Conservation (phyloP, 164 flowering plant species). For the Taxillus chinensis region DNA sequence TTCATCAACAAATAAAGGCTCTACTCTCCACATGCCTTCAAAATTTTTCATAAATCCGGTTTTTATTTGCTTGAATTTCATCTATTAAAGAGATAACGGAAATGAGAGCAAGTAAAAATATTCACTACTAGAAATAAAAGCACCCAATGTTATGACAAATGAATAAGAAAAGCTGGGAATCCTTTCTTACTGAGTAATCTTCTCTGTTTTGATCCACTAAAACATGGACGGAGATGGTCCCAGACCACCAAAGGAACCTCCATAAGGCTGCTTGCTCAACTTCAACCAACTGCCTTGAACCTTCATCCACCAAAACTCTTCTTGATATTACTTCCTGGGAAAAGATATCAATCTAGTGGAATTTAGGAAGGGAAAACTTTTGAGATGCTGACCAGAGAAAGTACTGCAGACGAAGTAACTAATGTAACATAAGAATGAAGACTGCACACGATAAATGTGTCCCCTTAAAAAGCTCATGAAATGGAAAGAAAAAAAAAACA, state of each 20-base stretch:
- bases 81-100: constrained; percentile 28
- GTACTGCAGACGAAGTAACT: too few species aligned
- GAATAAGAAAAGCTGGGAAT: not conserved
- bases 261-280: constrained; percentile 92
- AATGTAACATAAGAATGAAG: too few species aligned
- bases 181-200: constrained; percentile 76
- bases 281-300: constrained; percentile 82
- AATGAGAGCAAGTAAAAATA: not conserved
- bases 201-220: constrained; percentile 88
- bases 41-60: constrained; percentile 84
- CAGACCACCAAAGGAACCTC: constrained; percentile 98
- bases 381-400: not conserved
- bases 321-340: constrained; percentile 76
- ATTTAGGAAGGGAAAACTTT: constrained; percentile 2
- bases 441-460: too few species aligned
- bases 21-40: constrained; percentile 82
- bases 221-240: constrained; percentile 82
- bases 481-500: too few species aligned
- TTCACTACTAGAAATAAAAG: too few species aligned
- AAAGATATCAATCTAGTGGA: constrained; percentile 8
- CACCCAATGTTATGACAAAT: too few species aligned
- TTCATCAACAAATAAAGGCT: constrained; percentile 78
- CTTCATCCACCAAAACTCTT: constrained; percentile 80
- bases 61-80: constrained; percentile 85
- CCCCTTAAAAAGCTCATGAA: too few species aligned